Conservation (phyloP, 108 stramenopile genomes). For the Discostella pseudostelligera region DNA sequence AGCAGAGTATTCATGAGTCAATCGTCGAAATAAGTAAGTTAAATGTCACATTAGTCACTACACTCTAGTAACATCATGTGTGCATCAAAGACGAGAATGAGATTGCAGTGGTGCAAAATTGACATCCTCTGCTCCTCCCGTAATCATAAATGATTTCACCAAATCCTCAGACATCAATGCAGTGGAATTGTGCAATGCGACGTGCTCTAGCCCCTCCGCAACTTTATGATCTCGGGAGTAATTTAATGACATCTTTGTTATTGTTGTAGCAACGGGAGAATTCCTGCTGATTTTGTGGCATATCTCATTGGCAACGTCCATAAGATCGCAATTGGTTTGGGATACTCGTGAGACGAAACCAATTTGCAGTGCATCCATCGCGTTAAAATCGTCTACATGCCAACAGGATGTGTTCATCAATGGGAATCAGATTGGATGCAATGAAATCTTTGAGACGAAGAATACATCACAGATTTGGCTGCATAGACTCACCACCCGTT, state of each 20-base stretch:
- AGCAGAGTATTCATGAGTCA: not conserved
- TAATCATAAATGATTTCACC: conserved; percentile 48
- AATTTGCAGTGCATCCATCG: conserved; percentile 56
- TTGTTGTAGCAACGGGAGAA: conserved; percentile 68
- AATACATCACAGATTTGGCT: not conserved
- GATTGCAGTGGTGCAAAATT: conserved; percentile 27
- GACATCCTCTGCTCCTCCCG: conserved; percentile 18
- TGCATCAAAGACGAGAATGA: conserved; percentile 36
- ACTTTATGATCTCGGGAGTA: conserved; percentile 75
- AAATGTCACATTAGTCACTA: not conserved
- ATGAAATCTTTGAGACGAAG: not conserved
- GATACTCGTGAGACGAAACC: conserved; percentile 71
- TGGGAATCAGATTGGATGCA: not conserved
- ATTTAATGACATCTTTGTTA: conserved; percentile 66
- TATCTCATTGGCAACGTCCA: conserved; percentile 48
- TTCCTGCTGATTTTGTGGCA: conserved; percentile 53
- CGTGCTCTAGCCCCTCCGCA: conserved; percentile 69
- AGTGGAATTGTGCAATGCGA: conserved; percentile 67
- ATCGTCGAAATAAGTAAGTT: not conserved
- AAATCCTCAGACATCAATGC: conserved; percentile 75
- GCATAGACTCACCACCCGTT: conserved; percentile 48
- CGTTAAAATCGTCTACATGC: conserved; percentile 46
- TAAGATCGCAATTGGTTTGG: conserved; percentile 23
- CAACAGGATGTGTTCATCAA: not conserved
- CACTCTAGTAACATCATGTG: not conserved